Evolutionary conservation across 345 rosid species (phyloP).

Genomic region (Hibiscus tridactylites): DNA sequence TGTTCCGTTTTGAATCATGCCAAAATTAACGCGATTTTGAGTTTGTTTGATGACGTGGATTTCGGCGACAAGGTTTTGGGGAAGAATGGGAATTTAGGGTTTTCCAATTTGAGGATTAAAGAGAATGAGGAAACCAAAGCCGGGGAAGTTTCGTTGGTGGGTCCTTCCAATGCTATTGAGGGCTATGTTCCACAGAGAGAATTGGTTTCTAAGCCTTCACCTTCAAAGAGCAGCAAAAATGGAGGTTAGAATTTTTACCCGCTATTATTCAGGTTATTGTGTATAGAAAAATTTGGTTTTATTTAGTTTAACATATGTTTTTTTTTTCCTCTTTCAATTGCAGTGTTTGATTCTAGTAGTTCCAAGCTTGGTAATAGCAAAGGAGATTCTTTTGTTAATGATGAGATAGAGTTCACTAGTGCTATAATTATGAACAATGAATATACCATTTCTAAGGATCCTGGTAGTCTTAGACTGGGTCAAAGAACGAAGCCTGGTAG

Average conservation of each 20-base stretch:
- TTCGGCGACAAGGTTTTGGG: constrained; percentile 12
- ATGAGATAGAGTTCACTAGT: constrained; percentile 51
- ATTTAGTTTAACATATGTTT: not conserved
- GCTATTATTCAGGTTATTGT: not conserved
- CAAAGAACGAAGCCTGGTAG: constrained; percentile 20
- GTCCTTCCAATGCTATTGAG: constrained; percentile 73
- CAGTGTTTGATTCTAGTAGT: constrained; percentile 36
- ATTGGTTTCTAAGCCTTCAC: constrained; percentile 16
- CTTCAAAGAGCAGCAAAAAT: constrained; percentile 14
- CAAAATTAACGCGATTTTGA: constrained; percentile 40
- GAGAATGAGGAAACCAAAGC: constrained; percentile 36
- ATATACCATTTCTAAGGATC: constrained; percentile 45
- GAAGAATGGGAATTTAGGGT: constrained; percentile 35
- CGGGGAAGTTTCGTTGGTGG: constrained; percentile 35
- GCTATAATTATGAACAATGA: constrained; percentile 50
- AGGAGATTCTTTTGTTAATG: constrained; percentile 22
- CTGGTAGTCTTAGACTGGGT: constrained; percentile 14
- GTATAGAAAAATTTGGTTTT: not conserved
- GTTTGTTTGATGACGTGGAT: constrained; percentile 34
- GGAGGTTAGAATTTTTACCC: constrained; percentile 19
- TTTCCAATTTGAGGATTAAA: constrained; percentile 41
- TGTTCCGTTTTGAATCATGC: constrained; percentile 29
- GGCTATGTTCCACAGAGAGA: constrained; percentile 65
- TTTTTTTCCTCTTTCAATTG: constrained; percentile 11
- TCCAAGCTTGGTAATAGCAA: constrained; percentile 22